phyloP scores from a whole-genome alignment of 208 protist genomes.

The Naegleria fowleri region DNA sequence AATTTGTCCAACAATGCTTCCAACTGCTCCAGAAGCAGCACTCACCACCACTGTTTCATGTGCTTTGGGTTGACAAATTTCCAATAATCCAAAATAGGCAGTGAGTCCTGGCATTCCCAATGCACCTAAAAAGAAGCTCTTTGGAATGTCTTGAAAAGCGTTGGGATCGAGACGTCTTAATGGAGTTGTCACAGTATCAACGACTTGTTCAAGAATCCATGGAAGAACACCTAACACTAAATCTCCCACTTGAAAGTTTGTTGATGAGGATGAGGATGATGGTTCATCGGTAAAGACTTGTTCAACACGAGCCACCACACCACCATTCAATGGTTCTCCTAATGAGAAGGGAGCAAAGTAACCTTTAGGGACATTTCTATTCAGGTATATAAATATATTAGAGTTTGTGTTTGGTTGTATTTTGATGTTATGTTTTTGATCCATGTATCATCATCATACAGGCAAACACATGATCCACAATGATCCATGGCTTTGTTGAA shows the following conservation, averaged over 20 bases:
- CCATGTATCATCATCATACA: too few relatives aligned
- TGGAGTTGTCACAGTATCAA: not conserved
- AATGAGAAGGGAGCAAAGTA: not conserved
- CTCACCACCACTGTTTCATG: constrained; percentile 38
- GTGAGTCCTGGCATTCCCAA: constrained; percentile 24
- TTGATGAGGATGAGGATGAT: too few relatives aligned
- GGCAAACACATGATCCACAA: too few relatives aligned
- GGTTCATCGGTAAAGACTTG: not conserved
- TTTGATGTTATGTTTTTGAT: too few relatives aligned
- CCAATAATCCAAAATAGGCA: constrained; percentile 11
- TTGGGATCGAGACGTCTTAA: not conserved
- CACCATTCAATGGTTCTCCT: not conserved
- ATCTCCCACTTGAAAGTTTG: not conserved
- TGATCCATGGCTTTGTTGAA: too few relatives aligned
- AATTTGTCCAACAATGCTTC: constrained; percentile 37
- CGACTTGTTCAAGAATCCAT: not conserved
- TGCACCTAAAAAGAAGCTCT: not conserved
- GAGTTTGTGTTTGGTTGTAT: too few relatives aligned
- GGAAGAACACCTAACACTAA: not conserved
- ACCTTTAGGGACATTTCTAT: not conserved
- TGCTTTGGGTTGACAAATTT: constrained; percentile 26
- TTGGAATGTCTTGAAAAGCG: not conserved
- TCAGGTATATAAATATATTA: too few relatives aligned
- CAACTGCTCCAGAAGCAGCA: constrained; percentile 36
- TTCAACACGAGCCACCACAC: not conserved